phyloP scores from a whole-genome alignment of 371 early-diverging fungal species.

The Mucor irregularis region DNA sequence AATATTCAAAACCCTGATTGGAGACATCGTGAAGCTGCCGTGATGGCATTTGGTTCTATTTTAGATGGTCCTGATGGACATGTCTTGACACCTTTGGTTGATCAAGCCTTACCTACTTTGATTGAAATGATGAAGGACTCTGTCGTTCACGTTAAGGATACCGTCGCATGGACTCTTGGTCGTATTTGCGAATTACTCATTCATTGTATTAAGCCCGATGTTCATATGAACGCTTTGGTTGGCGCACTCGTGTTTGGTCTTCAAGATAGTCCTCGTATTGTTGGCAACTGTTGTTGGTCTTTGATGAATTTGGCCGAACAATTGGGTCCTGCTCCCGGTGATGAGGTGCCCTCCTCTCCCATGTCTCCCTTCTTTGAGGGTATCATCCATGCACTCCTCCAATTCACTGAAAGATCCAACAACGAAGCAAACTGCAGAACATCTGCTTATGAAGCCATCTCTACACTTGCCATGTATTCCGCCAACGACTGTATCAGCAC shows the following conservation, averaged over 20 bases:
- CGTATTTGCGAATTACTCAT: constrained; percentile 80
- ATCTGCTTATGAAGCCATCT: constrained; percentile 92
- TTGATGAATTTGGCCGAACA: constrained; percentile 88
- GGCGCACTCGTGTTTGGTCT: constrained; percentile 80
- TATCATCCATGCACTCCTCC: constrained; percentile 73
- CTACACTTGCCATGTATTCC: constrained; percentile 68
- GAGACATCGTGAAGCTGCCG: constrained; percentile 94
- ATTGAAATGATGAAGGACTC: constrained; percentile 89
- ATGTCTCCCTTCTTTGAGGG: constrained; percentile 84
- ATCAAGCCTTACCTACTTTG: constrained; percentile 84
- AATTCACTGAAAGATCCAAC: constrained; percentile 66
- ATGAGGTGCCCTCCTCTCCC: constrained; percentile 59
- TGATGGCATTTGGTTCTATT: constrained; percentile 98
- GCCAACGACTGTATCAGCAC: constrained; percentile 66
- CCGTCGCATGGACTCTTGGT: constrained; percentile 96
- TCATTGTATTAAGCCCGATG: constrained; percentile 74
- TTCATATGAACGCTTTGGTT: constrained; percentile 72
- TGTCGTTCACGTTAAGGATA: constrained; percentile 87
- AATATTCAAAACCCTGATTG: constrained; percentile 86
- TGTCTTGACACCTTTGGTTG: constrained; percentile 74
- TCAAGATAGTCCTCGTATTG: constrained; percentile 83
- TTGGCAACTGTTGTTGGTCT: constrained; percentile 92
- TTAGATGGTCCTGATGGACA: constrained; percentile 86
- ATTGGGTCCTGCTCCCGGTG: constrained; percentile 53
- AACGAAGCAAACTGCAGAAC: constrained; percentile 85